Conservation (phyloP, 2,329 filamentous ascomycete species). For the Penicillium sp. region DNA sequence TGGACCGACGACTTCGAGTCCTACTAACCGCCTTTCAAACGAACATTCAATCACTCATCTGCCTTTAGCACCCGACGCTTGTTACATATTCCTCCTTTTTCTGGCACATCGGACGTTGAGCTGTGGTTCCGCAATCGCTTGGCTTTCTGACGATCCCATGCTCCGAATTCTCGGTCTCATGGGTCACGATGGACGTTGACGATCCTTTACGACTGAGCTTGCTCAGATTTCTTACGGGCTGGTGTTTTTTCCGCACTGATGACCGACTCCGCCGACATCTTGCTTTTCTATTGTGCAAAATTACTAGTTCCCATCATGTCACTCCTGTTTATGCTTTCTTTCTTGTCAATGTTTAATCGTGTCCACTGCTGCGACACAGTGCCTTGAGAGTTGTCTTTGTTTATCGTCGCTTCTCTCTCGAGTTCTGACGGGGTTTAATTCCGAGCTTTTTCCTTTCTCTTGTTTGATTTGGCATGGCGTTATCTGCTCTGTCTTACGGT, state of each 20-base stretch:
- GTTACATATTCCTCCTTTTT: constrained; percentile 6
- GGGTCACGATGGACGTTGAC: constrained; percentile 20
- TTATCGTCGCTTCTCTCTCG: constrained; percentile 12
- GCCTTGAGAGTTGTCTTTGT: constrained; percentile 6
- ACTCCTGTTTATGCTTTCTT: constrained; percentile 19
- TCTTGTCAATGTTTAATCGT: constrained; percentile 18
- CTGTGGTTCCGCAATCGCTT: constrained; percentile 19
- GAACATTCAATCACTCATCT: constrained; percentile 9
- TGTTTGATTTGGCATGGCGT: constrained; percentile 22
- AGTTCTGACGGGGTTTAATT: constrained; percentile 17
- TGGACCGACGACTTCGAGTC: constrained; percentile 52
- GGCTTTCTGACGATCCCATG: constrained; percentile 28
- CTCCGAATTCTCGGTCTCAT: constrained; percentile 18
- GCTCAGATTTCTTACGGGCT: constrained; percentile 12
- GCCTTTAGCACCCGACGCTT: constrained; percentile 2
- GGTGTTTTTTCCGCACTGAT: constrained; percentile 9
- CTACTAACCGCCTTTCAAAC: constrained; percentile 29
- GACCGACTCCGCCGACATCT: constrained; percentile 7
- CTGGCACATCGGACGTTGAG: constrained; percentile 18
- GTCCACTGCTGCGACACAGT: constrained; percentile 5
- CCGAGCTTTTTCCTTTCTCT: constrained; percentile 10
- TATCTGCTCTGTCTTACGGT: constrained; percentile 14
- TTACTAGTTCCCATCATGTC: constrained; percentile 28
- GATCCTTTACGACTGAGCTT: constrained; percentile 17
- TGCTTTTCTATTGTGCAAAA: constrained; percentile 28